Base-by-base conservation (phyloP, 129 eudicot genomes). In the Arctium lappa region DNA sequence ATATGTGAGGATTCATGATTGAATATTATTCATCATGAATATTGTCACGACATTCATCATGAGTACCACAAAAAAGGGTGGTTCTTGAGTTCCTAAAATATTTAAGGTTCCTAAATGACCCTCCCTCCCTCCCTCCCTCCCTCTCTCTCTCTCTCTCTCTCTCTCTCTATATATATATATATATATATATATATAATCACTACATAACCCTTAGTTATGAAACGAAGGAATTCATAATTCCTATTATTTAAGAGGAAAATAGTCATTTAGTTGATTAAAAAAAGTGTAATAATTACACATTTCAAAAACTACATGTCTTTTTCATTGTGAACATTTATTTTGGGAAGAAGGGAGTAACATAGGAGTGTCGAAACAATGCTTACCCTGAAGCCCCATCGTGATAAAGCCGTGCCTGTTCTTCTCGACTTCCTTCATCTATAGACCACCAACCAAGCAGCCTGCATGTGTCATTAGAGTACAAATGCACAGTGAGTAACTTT, bases 391-490 rank as follows among this genome's bases (percentile, higher is more conserved):
- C 84, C 69, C 91, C 97, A 63, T 87, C 90, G 29, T 88, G 91
- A 86, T 87, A 91, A 74, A 95, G 89, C 29, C 91, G 87, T 9
- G 97, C 98, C 82, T 90, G 97, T 78, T 95, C 97, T 86, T 95
- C 98, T 84, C 93, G 88, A 83, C 97, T 95, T 81, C 94, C 92
- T 85, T 95, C 98, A 76, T 95, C 98, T 78, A 95, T 89, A 18
- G 98, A 95, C 98, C 98, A 95, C 98, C 98, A 95, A 76, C 97
- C 98, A 73, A 95, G 97, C 71, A 95, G 89, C 90, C 98, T 95
- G 86, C 63, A 78, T 56, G 75, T 60, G 76, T 66, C 48, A 77
- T 39, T 62, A 77, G 15, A 78, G 65, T 72, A 27, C 62, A 73
- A 73, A 56, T 48, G 18, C 63, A 78, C 4, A 13, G 16, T 74